phyloP scores from a whole-genome alignment of 768 basidiomycete species.

The Xerocomellus dryophilus region DNA sequence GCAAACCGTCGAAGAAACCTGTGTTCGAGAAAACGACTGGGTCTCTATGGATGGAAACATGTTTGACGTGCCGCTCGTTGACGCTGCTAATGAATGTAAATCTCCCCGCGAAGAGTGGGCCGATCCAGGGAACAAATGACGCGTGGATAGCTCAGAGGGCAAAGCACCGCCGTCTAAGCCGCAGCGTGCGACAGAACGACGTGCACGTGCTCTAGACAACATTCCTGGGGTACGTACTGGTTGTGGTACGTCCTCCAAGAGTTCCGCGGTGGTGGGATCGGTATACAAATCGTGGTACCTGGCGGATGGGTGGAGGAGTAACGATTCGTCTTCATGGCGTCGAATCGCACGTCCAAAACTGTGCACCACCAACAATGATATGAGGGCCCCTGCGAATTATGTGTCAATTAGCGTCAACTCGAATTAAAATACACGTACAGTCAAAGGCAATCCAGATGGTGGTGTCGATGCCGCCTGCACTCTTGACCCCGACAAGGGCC shows the following conservation, averaged over 20 bases:
- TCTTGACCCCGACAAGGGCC: conserved; percentile 48
- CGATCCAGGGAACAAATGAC: conserved; percentile 9
- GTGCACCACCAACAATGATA: conserved; percentile 3
- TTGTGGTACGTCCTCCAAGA: conserved; percentile 2
- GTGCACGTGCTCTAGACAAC: conserved; percentile 1
- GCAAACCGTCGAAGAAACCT: conserved; percentile 1
- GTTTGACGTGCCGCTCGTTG: conserved; percentile 17
- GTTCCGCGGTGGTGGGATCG: conserved; percentile 6
- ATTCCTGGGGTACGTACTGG: background rate
- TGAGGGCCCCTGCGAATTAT: background rate
- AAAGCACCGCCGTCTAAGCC: background rate
- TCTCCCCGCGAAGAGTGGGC: conserved; percentile 7
- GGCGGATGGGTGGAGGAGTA: conserved; percentile 3
- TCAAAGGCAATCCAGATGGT: conserved; percentile 53
- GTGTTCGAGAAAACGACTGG: conserved; percentile 6
- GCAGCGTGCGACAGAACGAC: background rate
- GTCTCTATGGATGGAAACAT: conserved; percentile 8
- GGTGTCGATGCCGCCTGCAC: conserved; percentile 43
- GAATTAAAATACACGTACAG: conserved; percentile 38
- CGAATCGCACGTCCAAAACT: conserved; percentile 7
- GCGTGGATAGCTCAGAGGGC: conserved; percentile 1
- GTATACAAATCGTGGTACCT: conserved; percentile 4
- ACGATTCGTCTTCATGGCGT: conserved; percentile 4
- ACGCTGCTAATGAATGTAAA: conserved; percentile 8
- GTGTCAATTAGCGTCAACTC: conserved; percentile 9